Evolutionary conservation across 208 protist species (phyloP), one percentile per base, ranked within the genome.

Genomic region (Naegleria fowleri): DNA sequence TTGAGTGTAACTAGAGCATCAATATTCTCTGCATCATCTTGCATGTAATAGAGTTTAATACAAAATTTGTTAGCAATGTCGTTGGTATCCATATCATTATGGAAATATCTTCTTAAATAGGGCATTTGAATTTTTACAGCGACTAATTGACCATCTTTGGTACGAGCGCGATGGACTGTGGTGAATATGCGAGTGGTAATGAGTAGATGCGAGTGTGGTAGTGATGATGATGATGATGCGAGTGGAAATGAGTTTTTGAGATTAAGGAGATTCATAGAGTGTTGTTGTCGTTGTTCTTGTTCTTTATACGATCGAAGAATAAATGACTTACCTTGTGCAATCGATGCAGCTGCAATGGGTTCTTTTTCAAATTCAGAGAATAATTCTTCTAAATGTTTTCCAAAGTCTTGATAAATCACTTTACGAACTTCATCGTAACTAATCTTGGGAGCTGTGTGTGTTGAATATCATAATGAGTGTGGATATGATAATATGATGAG

Each of bases 91-190:
- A 94, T 91, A 89, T 95, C 93, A n/a, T 48, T 90, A 0, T 52
- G 67, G 90, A 93, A 92, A 29, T 76, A 85, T 55, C 75, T 33
- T 40, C 15, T 86, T 83, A 92, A 38, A 67, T 67, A 90, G 83
- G 91, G 91, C 48, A 90, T 91, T 88, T 94, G 93, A 15, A 94
- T 91, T 87, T 96, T 96, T 43, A 96, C 94, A 19, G 95, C 95
- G 2, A 96, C 94, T 22, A 93, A 90, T 36, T 38, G 15, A n/a
- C 93, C 88, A n/a, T 83, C 55, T 11, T 83, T 91, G 5, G 36
- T 38, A 38, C 19, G n/a, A n/a, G 89, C 89, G 29, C 29, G n/a
- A 40, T 91, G 89, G 11, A 93, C 92, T 48, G 43, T 48, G 43
- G 7, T 48, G 43, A 7, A 9, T 1, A 9, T 48, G 43, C 7